Evolutionary conservation across 352 stramenopile species (phyloP), one percentile per base, ranked within the genome.

Genomic region (Saprolegnia parasitica): DNA sequence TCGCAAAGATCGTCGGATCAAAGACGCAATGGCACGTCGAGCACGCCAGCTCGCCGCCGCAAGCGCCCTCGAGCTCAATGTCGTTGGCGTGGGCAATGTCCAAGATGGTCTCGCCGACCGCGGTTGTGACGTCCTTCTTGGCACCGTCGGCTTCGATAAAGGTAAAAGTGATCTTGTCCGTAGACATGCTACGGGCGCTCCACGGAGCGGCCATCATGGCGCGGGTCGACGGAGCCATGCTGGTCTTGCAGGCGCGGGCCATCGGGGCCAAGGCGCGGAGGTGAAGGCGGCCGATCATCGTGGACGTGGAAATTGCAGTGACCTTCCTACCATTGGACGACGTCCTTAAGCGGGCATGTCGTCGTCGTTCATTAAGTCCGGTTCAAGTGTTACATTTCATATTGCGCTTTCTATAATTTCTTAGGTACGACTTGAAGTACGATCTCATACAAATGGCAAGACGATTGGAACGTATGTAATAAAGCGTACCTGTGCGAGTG

Each of bases 1-100:
- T 77, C 29, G 96, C 87, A 64, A 88, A 98, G 39, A 96, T 80
- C 21, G 91, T 83, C 71, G 97, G 84, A 57, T 92, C 83, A 46
- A 98, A 93, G 45, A 98, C 79, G 55, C 97, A 74, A 80, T 98
- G 93, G 78, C 93, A 98, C 35, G 93, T 98, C 45, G 90, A 97
- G 74, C 93, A 98, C 23, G 93, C 93, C 26, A 97, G 72, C 71
- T 98, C 93, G 11, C 92, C 92, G 3, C 93, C 93, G 57, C 93
- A 98, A 11, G 93, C 93, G 47, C 79, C 77, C 78, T 98, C 93
- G 4, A 98, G 79, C 76, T 98, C 93, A 47, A 98, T 83, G 78
- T 97, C 91, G 74, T 98, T 94, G 46, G 96, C 87, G 56, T 97
- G 87, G 11, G 91, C 91, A 58, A 98, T 86, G 56, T 98, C 91